Percentiles rank a stretch among this genome's conserved stretches.
Conservation (phyloP, 345 rosid genomes). For the Salix caprea region DNA sequence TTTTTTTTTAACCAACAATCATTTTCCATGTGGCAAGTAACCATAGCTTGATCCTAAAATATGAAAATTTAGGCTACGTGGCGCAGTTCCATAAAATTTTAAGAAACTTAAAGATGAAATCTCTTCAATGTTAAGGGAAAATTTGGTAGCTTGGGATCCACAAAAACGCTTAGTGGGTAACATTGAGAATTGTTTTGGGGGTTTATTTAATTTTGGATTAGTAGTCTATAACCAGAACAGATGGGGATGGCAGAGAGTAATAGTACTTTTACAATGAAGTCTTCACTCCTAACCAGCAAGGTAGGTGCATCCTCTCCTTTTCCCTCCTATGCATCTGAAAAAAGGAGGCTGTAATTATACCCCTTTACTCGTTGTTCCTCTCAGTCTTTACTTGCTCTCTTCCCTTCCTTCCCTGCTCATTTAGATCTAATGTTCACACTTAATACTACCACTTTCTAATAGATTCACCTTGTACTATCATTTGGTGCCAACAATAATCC, state of each 20-base stretch:
- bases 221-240: neutral
- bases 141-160: neutral
- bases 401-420: neutral
- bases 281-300: neutral
- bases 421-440: neutral
- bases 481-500: no score
- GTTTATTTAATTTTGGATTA: neutral
- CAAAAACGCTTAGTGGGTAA: neutral
- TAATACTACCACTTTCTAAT: neutral
- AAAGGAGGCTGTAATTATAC: neutral
- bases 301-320: neutral
- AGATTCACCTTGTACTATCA: no score
- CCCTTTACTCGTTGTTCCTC: neutral
- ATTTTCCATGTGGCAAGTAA: neutral
- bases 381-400: neutral
- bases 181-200: neutral
- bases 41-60: neutral
- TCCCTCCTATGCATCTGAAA: neutral
- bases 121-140: neutral
- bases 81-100: neutral
- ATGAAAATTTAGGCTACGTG: neutral
- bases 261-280: neutral
- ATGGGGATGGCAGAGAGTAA: neutral
- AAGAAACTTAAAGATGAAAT: neutral
- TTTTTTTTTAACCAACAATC: neutral